These are phyloP conservation scores for Penicillium crustosum DNA, from an alignment of 2,329 filamentous ascomycete genomes.

Conservation along the genomic window DNA sequence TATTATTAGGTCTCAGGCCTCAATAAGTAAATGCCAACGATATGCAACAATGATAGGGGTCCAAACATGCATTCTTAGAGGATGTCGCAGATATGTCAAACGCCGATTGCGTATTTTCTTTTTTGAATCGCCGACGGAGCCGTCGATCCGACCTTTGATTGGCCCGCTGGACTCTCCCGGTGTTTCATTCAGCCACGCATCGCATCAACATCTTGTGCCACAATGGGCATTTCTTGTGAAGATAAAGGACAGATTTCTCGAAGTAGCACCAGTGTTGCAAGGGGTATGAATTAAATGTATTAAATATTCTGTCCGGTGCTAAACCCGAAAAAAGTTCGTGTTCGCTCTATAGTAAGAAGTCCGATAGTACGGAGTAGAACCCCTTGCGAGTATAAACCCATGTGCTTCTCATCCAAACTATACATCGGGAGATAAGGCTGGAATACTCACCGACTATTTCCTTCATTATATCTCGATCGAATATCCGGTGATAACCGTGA, in stretches of 20 bases:
- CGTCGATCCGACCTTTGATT: not conserved
- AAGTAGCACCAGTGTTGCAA: not conserved
- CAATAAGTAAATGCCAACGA: not conserved
- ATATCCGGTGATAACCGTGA: slow-evolving; percentile 4
- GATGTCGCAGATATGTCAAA: not conserved
- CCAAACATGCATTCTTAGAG: not conserved
- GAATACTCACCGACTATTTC: slow-evolving; percentile 8
- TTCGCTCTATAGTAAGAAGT: not conserved
- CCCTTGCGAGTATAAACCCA: not conserved
- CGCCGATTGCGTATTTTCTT: not conserved
- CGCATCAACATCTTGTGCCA: not conserved
- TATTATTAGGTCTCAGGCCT: not conserved
- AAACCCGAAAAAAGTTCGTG: not conserved
- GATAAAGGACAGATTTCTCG: not conserved
- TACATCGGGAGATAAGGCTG: not conserved
- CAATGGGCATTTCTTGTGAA: not conserved
- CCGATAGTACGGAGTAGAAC: not conserved
- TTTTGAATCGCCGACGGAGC: not conserved
- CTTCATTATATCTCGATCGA: not conserved
- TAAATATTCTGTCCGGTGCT: not conserved
- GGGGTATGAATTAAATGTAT: not conserved
- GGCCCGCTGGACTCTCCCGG: not conserved
- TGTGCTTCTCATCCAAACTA: not conserved
- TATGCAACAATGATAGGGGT: slow-evolving; percentile 4
- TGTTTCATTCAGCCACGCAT: not conserved